Base-by-base conservation (phyloP, 2,329 filamentous ascomycete species). In the Nigrospora osmanthi region DNA sequence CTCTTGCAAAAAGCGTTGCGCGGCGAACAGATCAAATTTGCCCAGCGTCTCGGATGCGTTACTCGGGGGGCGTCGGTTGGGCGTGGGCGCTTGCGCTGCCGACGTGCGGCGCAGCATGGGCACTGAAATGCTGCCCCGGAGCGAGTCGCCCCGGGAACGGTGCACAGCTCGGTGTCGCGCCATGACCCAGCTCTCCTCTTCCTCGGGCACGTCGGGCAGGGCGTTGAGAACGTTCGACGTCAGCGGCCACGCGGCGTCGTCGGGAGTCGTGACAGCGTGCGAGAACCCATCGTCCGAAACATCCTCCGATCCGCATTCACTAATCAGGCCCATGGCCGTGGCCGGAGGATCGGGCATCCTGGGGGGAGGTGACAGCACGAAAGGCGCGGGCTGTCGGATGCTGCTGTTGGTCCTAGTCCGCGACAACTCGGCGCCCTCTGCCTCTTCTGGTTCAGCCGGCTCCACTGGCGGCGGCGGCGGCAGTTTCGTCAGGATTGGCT, bases 201-300 rank as follows among this genome's bases (percentile, higher is more conserved):
- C 80, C 55, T 83, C 80, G 1, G 79, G 76, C 4, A 83, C 79
- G 52, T 81, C 74, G 6, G 78, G 69, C 15, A 84, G 63, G 16
- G 70, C 63, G 12, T 57, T 62, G 43, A 59, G 59, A n/a, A 58
- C 54, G 9, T 63, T 58, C 19, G 62, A 58, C 2, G 66, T 61
- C 42, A 79, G 55, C 2, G 70, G 70, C 70, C 70, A 72, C 10
- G 69, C 65, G 14, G 61, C 62, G 33, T 71, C 66, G 40, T 67
- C 63, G 58, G 66, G 54, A 17, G 67, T 69, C 17, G 69, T 67
- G 34, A 71, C 57, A 19, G 70, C 67, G 51, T 70, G 69, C 17
- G 66, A 42, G 11, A n/a, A 14, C 17, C 33, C 13, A 14, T 42
- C 16, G 11, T 35, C 14, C 11, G 28, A 23, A 23, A 35, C 10